Evolutionary conservation across 768 basidiomycete genomes (phyloP).

Genomic region (Tephrocybe rancida): DNA sequence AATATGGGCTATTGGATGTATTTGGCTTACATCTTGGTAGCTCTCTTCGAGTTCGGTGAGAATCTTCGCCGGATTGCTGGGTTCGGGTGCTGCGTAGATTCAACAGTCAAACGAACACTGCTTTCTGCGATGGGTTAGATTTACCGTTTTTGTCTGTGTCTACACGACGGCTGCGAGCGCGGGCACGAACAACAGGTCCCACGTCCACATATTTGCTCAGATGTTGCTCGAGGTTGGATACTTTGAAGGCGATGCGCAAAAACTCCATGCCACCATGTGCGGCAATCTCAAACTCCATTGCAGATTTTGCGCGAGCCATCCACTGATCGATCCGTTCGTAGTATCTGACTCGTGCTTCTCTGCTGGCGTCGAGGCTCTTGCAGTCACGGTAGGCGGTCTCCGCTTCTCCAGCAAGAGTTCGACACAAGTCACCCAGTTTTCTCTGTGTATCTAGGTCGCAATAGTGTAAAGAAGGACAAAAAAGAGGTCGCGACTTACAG

Average conservation of each 20-base stretch:
- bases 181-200: neutral
- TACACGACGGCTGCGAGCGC: neutral
- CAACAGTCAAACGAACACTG: neutral
- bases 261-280: neutral
- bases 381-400: neutral
- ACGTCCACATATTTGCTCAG: slow-evolving; percentile 1
- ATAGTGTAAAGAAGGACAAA: neutral
- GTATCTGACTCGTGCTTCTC: neutral
- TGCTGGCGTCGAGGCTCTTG: neutral
- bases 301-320: neutral
- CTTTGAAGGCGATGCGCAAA: neutral
- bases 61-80: neutral
- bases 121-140: no score
- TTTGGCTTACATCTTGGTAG: slow-evolving; percentile 3
- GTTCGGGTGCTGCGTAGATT: neutral
- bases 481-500: neutral
- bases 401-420: neutral
- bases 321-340: neutral
- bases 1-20: no score
- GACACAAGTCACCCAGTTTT: slow-evolving; percentile 4
- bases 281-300: neutral
- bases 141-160: no score
- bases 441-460: neutral
- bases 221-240: neutral
- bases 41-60: neutral